Base-by-base conservation (phyloP, 305 asterid genomes). In the Fraxinus sp. region DNA sequence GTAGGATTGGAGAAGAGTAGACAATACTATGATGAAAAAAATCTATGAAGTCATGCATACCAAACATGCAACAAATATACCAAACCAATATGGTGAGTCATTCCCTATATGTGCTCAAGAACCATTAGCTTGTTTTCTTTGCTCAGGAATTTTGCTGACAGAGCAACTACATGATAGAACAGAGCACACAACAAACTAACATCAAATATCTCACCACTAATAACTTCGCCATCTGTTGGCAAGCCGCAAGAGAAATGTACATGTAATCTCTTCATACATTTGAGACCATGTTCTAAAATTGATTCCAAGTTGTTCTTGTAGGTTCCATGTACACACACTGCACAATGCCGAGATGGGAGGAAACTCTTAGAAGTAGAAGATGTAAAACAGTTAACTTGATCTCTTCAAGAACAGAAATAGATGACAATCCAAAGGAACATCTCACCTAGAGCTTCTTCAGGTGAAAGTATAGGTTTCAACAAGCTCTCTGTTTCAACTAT, bases 311-410 rank as follows among this genome's bases (percentile, higher is more conserved):
- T 88, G 70, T 64, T 91, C 88, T 83, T 91, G 90, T 96, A 96
- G 81, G 98, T 94, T 84, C 98, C 99, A 80, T 96, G 99, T 75
- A 93, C 98, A 81, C 99, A 96, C 77, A 91, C 99, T 95, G 89
- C 82, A 79, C 24, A 83, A 57, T 77, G 79, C 46, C 88, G 83
- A 75, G 83, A 36, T 78, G 39, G 24, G 16, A 32, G 52, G 72
- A 26, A 35, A 26, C 49, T 32, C 33, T 41, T 7, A 73, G n/a
- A 1, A 55, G 73, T 52, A 13, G 18, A 77, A 80, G 43, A 77
- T 57, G 79, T 59, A 46, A 71, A 74, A 20, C 24, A 81, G 36
- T 30, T 41, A 74, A 22, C 72, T 30, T 8, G 10, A 79, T 81
- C 80, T 22, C 83, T 43, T 59, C 13, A 14, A 43, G 78, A 76